These are phyloP conservation scores for Termitomyces titanicus DNA, from an alignment of 768 basidiomycete genomes.

Conservation along the genomic window DNA sequence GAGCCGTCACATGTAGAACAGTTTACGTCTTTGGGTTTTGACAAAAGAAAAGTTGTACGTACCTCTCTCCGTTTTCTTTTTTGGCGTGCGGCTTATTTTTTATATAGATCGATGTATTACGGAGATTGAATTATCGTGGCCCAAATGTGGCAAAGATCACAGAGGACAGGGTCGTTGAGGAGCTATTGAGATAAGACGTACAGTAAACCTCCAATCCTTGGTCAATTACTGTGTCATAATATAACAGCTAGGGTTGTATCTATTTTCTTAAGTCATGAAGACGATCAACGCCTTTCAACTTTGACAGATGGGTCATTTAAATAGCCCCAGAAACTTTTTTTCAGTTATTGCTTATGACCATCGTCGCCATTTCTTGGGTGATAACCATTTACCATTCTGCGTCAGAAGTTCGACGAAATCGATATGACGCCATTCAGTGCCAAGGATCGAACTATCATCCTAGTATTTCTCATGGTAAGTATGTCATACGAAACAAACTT, in stretches of 20 bases:
- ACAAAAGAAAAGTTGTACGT: constrained; percentile 81
- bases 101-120: constrained; percentile 79
- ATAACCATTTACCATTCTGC: too few species aligned
- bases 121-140: constrained; percentile 84
- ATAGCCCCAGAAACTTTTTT: not conserved
- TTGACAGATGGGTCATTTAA: not conserved
- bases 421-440: not conserved
- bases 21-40: constrained; percentile 83
- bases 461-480: not conserved
- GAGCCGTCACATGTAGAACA: constrained; percentile 80
- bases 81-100: not conserved
- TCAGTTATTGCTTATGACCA: not conserved
- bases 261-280: not conserved
- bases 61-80: not conserved
- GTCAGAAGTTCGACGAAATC: not conserved
- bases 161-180: constrained; percentile 84
- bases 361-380: not conserved
- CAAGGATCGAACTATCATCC: not conserved
- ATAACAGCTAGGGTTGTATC: constrained; percentile 3
- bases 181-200: constrained; percentile 59
- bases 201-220: not conserved
- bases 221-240: not conserved
- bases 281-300: not conserved
- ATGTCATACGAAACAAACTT: not conserved
- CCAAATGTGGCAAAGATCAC: constrained; percentile 74